phyloP scores from a whole-genome alignment of 2,329 filamentous ascomycete species.

The Claviceps sp. region DNA sequence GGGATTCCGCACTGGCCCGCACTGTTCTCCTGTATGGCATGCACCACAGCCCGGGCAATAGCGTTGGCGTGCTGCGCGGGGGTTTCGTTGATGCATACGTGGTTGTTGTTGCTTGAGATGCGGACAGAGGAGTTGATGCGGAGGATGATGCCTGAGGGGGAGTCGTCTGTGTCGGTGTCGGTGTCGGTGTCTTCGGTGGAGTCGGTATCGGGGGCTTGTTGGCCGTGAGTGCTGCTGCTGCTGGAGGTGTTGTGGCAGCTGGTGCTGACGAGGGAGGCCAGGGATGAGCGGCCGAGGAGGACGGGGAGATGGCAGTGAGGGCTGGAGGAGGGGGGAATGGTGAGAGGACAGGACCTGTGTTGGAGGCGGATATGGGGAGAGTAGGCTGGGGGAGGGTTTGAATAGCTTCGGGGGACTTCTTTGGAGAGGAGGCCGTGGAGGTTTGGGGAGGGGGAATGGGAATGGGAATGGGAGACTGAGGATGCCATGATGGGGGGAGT shows the following conservation, averaged over 20 bases:
- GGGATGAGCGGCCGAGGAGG: neutral
- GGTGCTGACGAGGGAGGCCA: neutral
- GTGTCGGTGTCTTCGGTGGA: neutral
- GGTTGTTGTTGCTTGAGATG: conserved; percentile 34
- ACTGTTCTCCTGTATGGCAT: conserved; percentile 29
- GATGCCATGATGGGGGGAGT: no score
- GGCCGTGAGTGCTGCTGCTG: neutral
- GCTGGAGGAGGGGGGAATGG: neutral
- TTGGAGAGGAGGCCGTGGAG: conserved; percentile 2
- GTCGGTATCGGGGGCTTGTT: neutral
- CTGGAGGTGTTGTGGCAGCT: neutral
- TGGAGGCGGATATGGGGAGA: conserved; percentile 10
- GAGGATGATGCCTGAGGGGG: conserved; percentile 27
- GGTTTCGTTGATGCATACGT: conserved; percentile 28
- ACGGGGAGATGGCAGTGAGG: neutral
- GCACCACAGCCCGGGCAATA: conserved; percentile 31
- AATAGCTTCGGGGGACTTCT: conserved; percentile 5
- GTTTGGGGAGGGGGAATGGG: neutral
- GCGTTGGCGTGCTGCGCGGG: conserved; percentile 26
- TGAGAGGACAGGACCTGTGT: neutral
- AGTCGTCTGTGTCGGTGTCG: neutral
- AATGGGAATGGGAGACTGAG: no score
- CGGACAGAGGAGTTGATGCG: conserved; percentile 33
- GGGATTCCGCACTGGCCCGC: conserved; percentile 25
- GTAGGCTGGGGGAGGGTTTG: conserved; percentile 19